phyloP scores from a whole-genome alignment of 148 eudicot genomes.

The Amaranthus cruentus region DNA sequence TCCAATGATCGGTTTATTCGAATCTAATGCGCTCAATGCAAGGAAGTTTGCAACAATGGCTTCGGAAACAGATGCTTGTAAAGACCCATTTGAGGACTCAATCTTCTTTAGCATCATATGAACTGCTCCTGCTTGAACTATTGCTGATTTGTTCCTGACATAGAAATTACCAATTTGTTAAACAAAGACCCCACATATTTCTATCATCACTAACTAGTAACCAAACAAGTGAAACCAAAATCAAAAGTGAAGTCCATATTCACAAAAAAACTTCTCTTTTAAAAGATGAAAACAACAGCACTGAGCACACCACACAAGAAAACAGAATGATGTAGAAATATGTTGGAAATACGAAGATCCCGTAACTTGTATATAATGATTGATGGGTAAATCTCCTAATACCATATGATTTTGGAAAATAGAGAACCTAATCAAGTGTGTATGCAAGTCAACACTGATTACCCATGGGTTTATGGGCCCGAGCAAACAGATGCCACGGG shows the following conservation, averaged over 20 bases:
- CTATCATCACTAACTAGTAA: not conserved
- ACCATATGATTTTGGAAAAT: too few species aligned
- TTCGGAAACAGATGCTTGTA: constrained; percentile 41
- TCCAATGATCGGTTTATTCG: constrained; percentile 82
- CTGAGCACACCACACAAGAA: not conserved
- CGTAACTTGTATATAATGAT: too few species aligned
- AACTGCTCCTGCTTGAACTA: constrained; percentile 85
- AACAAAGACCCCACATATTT: not conserved
- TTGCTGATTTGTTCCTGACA: constrained; percentile 82
- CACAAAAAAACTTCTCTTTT: not conserved
- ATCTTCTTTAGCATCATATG: constrained; percentile 83
- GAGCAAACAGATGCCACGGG: too few species aligned
- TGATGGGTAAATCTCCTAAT: too few species aligned
- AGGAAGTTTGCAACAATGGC: constrained; percentile 89
- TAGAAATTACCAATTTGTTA: not conserved
- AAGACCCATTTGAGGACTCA: constrained; percentile 40
- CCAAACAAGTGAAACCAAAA: too few species aligned
- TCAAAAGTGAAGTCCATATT: not conserved
- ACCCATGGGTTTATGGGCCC: too few species aligned
- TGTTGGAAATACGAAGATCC: too few species aligned
- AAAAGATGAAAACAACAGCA: constrained; percentile 4
- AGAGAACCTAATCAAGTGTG: too few species aligned
- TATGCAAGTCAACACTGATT: too few species aligned
- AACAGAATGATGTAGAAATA: not conserved
- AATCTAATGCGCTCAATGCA: constrained; percentile 81